phyloP scores from a whole-genome alignment of 2,329 filamentous ascomycete species.

The Neofusicoccum cordaticola region DNA sequence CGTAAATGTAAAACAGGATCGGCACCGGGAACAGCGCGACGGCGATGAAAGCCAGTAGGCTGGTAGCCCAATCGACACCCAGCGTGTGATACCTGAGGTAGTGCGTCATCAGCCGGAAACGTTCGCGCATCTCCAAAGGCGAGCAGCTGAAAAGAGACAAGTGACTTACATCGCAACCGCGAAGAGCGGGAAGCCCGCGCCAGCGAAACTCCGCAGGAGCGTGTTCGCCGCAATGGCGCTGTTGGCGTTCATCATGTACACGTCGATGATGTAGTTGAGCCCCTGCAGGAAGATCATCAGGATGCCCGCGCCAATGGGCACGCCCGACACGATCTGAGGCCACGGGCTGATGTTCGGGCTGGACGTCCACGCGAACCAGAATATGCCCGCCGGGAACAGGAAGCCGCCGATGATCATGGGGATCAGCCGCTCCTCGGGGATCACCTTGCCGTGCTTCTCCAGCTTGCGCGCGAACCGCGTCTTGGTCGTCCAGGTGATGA shows the following conservation, averaged over 20 bases:
- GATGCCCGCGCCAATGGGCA: conserved; percentile 43
- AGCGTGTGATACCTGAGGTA: conserved; percentile 29
- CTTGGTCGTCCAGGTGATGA: conserved; percentile 32
- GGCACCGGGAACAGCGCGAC: conserved; percentile 34
- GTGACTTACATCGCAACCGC: conserved; percentile 21
- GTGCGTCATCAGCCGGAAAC: neutral
- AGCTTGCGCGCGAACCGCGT: conserved; percentile 34
- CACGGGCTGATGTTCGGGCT: conserved; percentile 43
- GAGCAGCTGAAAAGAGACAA: neutral
- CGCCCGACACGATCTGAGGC: conserved; percentile 41
- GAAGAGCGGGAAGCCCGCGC: conserved; percentile 25
- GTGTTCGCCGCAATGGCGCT: conserved; percentile 26
- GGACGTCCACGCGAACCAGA: conserved; percentile 55
- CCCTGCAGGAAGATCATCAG: conserved; percentile 47
- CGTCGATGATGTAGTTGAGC: conserved; percentile 47
- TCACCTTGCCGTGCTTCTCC: conserved; percentile 29
- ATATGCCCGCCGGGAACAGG: conserved; percentile 47
- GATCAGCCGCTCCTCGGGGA: conserved; percentile 48
- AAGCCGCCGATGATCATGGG: conserved; percentile 54
- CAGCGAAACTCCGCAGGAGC: conserved; percentile 23
- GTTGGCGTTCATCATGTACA: conserved; percentile 39
- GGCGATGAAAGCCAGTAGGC: conserved; percentile 33
- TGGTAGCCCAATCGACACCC: conserved; percentile 35
- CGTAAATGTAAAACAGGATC: conserved; percentile 35
- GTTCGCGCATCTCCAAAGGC: neutral